Conservation (phyloP, 2,329 filamentous ascomycete genomes). For the Botrytis aclada region DNA sequence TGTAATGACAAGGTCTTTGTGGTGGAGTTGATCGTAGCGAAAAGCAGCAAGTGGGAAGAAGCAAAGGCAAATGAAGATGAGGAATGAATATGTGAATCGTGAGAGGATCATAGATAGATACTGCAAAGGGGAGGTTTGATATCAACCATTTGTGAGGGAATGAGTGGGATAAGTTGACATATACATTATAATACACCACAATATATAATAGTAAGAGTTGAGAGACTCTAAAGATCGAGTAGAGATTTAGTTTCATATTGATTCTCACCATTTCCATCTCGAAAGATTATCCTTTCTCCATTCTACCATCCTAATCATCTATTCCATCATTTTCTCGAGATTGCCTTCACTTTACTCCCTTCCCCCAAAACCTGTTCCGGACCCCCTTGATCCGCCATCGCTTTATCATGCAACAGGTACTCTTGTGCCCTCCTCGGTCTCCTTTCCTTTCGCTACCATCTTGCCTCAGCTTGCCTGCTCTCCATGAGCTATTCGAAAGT, state of each 20-base stretch:
- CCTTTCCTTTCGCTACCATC: fast-evolving
- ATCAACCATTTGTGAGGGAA: too few species aligned
- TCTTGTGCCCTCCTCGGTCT: not conserved
- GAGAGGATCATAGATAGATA: too few species aligned
- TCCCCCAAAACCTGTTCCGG: not conserved
- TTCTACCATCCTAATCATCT: not conserved
- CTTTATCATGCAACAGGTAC: not conserved
- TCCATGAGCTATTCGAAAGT: not conserved
- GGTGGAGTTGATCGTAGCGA: too few species aligned
- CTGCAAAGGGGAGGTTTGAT: too few species aligned
- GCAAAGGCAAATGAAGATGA: too few species aligned
- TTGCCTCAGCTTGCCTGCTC: not conserved
- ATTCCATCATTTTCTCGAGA: fast-evolving
- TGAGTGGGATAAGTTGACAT: too few species aligned
- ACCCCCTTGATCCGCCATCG: not conserved
- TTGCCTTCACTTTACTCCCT: fast-evolving
- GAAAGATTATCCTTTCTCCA: not conserved
- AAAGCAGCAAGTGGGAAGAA: too few species aligned
- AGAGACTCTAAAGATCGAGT: not conserved
- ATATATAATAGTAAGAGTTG: not conserved
- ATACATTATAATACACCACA: not conserved
- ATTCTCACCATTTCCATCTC: not conserved
- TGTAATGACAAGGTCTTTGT: too few species aligned
- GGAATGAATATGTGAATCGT: too few species aligned
- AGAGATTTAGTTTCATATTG: not conserved